Evolutionary conservation across 2,329 filamentous ascomycete genomes (phyloP).

Genomic region (Thermothelomyces thermophilus): DNA sequence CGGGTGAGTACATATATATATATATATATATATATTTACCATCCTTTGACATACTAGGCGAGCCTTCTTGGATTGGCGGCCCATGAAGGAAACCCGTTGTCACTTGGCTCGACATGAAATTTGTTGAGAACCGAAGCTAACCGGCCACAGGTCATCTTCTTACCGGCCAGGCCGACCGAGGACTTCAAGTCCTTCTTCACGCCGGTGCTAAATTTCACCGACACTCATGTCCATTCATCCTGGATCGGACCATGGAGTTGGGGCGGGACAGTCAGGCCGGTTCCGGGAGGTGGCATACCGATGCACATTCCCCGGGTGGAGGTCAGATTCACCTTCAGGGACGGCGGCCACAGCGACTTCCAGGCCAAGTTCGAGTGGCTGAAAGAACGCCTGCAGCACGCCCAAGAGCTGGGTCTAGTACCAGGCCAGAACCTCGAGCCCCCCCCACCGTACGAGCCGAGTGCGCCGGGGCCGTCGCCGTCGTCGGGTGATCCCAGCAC

Average conservation of each 20-base stretch:
- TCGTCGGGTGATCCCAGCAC: conserved; percentile 26
- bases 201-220: conserved; percentile 79
- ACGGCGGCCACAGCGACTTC: conserved; percentile 92
- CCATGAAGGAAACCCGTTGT: conserved; percentile 6
- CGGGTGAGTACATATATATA: conserved; percentile 54
- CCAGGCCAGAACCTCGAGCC: conserved; percentile 66
- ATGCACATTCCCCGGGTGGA: conserved; percentile 66
- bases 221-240: conserved; percentile 78
- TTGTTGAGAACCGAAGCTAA: conserved; percentile 16
- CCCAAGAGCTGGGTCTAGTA: conserved; percentile 66
- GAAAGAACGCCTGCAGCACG: conserved; percentile 76
- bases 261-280: conserved; percentile 72
- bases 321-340: conserved; percentile 82
- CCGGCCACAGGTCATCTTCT: conserved; percentile 67
- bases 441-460: conserved; percentile 76
- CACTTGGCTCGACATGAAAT: conserved; percentile 13
- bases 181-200: conserved; percentile 81
- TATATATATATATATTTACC: no score
- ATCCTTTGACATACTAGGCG: no score
- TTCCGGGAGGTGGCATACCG: conserved; percentile 77
- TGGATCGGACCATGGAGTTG: conserved; percentile 93
- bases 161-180: conserved; percentile 63
- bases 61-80: conserved; percentile 22
- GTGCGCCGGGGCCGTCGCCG: conserved; percentile 32
- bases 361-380: conserved; percentile 75